Percentiles rank a stretch among this genome's conserved stretches.
phyloP scores from a whole-genome alignment of 495 filamentous ascomycete genomes.

The Podospora pseudoanserina region DNA sequence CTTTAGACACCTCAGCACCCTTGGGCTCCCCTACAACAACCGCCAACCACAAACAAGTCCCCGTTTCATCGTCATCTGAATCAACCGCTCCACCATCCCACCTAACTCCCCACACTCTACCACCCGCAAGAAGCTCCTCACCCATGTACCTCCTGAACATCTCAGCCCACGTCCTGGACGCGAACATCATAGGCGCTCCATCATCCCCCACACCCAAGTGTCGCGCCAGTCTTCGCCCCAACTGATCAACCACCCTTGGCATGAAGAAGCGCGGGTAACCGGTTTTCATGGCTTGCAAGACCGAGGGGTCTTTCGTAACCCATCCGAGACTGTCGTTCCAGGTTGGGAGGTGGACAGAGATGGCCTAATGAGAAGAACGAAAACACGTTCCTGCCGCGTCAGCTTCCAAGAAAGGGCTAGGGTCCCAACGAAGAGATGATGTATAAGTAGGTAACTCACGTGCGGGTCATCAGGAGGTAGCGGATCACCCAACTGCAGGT shows the following conservation, averaged over 20 bases:
- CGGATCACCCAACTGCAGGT: not conserved
- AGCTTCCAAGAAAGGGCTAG: not conserved
- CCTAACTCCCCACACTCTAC: not conserved
- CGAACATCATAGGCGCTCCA: not conserved
- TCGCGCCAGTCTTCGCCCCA: constrained; percentile 5
- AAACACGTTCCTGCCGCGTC: not conserved
- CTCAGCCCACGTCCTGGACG: not conserved
- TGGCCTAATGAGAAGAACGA: constrained; percentile 14
- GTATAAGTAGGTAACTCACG: not conserved
- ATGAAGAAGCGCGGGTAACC: constrained; percentile 34
- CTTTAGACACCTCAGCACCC: constrained; percentile 1
- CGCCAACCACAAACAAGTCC: not conserved
- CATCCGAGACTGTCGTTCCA: constrained; percentile 31
- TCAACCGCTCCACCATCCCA: not conserved
- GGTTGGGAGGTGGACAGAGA: constrained; percentile 31
- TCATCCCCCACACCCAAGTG: not conserved
- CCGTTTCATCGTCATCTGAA: not conserved
- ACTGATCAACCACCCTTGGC: constrained; percentile 13
- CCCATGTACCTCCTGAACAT: not conserved
- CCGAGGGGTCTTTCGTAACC: constrained; percentile 21
- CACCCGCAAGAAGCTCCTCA: not conserved
- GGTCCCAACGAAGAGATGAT: not conserved
- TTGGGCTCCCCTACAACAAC: constrained; percentile 16
- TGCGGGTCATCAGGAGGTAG: not conserved
- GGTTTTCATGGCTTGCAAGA: constrained; percentile 24